These are phyloP conservation scores for Zygnema cylindricum DNA, from an alignment of 139 green algal species.

Conservation along the genomic window DNA sequence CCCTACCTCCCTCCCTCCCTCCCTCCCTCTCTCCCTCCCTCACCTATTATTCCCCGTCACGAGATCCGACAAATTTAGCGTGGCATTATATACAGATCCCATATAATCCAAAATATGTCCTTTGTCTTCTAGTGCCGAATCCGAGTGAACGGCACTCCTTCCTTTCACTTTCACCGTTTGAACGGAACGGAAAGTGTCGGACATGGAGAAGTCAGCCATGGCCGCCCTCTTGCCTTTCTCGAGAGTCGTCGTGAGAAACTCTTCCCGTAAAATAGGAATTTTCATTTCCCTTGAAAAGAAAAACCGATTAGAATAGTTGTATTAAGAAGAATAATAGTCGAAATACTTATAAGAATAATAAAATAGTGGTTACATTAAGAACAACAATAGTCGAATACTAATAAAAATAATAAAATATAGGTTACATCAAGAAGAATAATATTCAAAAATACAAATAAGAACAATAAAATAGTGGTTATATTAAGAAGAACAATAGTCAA, in stretches of 20 bases:
- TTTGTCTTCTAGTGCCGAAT: slow-evolving; percentile 13
- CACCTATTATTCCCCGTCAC: slow-evolving; percentile 41
- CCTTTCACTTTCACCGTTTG: slow-evolving; percentile 55
- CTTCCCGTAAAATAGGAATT: slow-evolving; percentile 15
- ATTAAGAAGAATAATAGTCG: slow-evolving; percentile 21
- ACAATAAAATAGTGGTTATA: too few relatives aligned
- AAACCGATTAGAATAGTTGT: neutral
- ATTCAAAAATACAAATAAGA: too few relatives aligned
- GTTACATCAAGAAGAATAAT: too few relatives aligned
- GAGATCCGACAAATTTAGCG: slow-evolving; percentile 49
- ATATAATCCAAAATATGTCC: slow-evolving; percentile 39
- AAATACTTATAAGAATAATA: slow-evolving; percentile 15
- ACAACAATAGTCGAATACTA: too few relatives aligned
- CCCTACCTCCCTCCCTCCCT: neutral
- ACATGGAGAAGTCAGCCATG: slow-evolving; percentile 7
- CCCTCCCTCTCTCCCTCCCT: neutral
- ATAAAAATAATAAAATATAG: too few relatives aligned
- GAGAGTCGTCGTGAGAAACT: slow-evolving; percentile 6
- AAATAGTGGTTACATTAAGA: too few relatives aligned
- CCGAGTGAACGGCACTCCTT: slow-evolving; percentile 42
- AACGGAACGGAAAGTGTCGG: neutral
- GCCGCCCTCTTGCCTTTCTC: neutral
- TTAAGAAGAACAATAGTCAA: too few relatives aligned
- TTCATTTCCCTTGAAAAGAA: neutral
- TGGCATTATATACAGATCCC: slow-evolving; percentile 43